A percentile compares a stretch with the other conserved stretches of the same genome.
Evolutionary conservation across 2,329 filamentous ascomycete species (phyloP).

Genomic region (Lachnellula cervina): DNA sequence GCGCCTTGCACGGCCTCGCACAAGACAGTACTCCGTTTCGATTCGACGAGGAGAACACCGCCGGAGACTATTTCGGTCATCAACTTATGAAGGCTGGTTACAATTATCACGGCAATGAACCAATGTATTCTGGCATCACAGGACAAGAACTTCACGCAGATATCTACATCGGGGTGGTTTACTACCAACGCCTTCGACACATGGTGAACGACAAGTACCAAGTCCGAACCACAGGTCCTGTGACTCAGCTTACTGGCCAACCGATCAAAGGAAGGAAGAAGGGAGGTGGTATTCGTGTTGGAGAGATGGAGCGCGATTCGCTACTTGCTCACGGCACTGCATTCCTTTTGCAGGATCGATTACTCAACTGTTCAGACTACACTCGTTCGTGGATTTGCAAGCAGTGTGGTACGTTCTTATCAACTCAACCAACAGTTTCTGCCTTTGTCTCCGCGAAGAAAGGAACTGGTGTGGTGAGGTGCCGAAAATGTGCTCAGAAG

Average conservation of each 20-base stretch:
- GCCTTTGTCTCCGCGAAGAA: constrained; percentile 60
- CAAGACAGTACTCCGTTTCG: constrained; percentile 95
- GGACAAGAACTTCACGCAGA: constrained; percentile 90
- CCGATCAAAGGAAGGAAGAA: constrained; percentile 96
- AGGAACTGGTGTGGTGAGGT: constrained; percentile 67
- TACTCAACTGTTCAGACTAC: constrained; percentile 97
- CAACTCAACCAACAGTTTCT: constrained; percentile 73
- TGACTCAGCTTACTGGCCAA: constrained; percentile 86
- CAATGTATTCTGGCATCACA: constrained; percentile 96
- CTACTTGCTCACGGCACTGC: constrained; percentile 92
- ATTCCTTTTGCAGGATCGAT: constrained; percentile 87
- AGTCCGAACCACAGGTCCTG: constrained; percentile 89
- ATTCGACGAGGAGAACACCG: constrained; percentile 88
- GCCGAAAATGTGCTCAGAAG: constrained; percentile 64
- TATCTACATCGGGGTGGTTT: constrained; percentile 94
- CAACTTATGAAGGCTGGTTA: constrained; percentile 93
- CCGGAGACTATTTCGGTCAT: constrained; percentile 91
- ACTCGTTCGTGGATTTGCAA: constrained; percentile 85
- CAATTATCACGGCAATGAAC: constrained; percentile 97
- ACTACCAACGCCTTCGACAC: constrained; percentile 96
- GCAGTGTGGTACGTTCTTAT: constrained; percentile 83
- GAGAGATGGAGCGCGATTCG: constrained; percentile 98
- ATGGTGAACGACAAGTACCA: constrained; percentile 99
- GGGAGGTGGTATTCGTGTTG: constrained; percentile 96
- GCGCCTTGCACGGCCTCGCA: constrained; percentile 88